Evolutionary conservation across 1,139 yeast genomes (phyloP), one percentile per base, ranked within the genome.

Genomic region (Yamadazyma jaroonii): DNA sequence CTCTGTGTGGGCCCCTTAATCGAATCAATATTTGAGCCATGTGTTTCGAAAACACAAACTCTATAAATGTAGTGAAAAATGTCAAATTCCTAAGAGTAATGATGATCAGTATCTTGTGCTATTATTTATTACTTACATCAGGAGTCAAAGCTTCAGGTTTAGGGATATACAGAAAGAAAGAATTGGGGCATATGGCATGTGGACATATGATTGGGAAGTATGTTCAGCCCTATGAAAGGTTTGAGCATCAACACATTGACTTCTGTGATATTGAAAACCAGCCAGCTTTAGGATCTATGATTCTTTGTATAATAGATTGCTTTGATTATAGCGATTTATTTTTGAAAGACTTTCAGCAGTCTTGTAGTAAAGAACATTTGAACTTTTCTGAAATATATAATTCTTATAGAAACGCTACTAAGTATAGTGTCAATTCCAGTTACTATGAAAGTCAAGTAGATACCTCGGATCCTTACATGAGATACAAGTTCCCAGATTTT

Each of bases 251-350:
- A 29, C 12, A 12, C 12, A 24, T 38, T 15, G 35, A 28, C 6
- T 49, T 43, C 43, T 62, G 68, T 46, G 50, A 55, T 36, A 46
- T 45, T 31, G 45, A 53, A 21, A 54, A 57, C 45, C 67, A 61
- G 42, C 64, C 57, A 11, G 67, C 68, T 1, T 51, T 64, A 40
- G 69, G 69, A 0, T 48, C 68, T 17, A 61, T 63, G 62, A 60
- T 66, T 21, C 49, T 48, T 35, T 64, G 69, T 43, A 52, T 64
- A 34, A 42, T 50, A 24, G 46, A 48, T 31, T 22, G 28, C 8
- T 44, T 45, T 28, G 15, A 27, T 13, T 14, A 37, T 21, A 40
- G 44, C 35, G 37, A 44, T 4, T 35, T 41, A 6, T 55, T 57
- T 12, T 42, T 56, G 12, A 40, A 47, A 8, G 40, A 47, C 22